Percentiles rank a stretch among this genome's conserved stretches.
Conservation (phyloP, 306 rosid genomes). For the Vigna trinervia region DNA sequence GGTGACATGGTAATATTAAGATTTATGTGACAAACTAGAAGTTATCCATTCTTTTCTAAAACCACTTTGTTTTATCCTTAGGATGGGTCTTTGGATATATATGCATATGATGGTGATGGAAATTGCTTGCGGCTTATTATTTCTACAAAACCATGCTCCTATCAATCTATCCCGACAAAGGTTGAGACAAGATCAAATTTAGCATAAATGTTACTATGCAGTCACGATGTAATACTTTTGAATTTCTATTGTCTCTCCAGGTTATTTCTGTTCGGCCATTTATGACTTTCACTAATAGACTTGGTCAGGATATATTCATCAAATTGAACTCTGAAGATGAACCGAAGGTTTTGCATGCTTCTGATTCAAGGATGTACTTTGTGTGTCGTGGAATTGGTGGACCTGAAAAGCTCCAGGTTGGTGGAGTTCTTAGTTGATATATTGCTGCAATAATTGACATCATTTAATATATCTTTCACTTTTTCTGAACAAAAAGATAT, state of each 20-base stretch:
- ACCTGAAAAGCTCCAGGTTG: conserved; percentile 88
- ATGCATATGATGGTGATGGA: conserved; percentile 79
- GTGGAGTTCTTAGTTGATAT: conserved; percentile 43
- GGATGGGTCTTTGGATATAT: conserved; percentile 93
- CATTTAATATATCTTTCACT: conserved; percentile 24
- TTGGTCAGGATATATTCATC: conserved; percentile 79
- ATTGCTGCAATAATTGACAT: conserved; percentile 27
- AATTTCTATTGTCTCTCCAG: conserved; percentile 53
- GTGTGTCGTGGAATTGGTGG: conserved; percentile 58
- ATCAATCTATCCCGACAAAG: conserved; percentile 92
- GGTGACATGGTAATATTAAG: conserved; percentile 79
- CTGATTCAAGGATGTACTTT: conserved; percentile 84
- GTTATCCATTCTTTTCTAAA: conserved; percentile 23
- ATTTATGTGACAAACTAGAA: conserved; percentile 16
- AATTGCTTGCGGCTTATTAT: conserved; percentile 78
- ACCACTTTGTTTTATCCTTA: conserved; percentile 43
- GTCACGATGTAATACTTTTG: conserved; percentile 14
- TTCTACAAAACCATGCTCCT: conserved; percentile 84
- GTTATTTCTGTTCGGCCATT: conserved; percentile 83
- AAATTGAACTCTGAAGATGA: conserved; percentile 81
- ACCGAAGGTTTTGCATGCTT: conserved; percentile 77
- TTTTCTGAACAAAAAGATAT: conserved; percentile 23
- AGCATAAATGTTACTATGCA: conserved; percentile 25
- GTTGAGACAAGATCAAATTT: conserved; percentile 51
- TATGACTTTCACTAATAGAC: conserved; percentile 93